phyloP scores from a whole-genome alignment of 1,284 basidiomycete species.

The Ceratobasidium sp. region DNA sequence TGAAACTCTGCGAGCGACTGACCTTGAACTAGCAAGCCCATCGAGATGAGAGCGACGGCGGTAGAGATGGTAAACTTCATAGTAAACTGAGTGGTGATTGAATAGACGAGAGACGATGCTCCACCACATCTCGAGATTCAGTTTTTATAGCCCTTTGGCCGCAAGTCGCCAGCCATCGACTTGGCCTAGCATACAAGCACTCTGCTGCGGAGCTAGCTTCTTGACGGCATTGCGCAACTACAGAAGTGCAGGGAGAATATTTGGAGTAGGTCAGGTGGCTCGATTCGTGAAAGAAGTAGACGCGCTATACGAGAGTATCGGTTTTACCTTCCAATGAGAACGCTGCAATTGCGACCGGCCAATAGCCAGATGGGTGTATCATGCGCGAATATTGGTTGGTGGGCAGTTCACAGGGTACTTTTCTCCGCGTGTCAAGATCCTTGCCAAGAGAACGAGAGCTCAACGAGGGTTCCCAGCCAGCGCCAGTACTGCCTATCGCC shows the following conservation, averaged over 20 bases:
- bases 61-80: constrained; percentile 20
- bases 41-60: background rate
- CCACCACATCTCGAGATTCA: background rate
- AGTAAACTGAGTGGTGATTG: background rate
- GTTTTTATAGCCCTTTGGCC: background rate
- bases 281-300: background rate
- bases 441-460: constrained; percentile 1
- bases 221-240: background rate
- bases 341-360: background rate
- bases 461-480: background rate
- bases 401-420: background rate
- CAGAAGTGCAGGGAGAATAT: background rate
- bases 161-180: background rate
- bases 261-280: background rate
- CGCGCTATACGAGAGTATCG: background rate
- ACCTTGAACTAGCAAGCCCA: constrained; percentile 9
- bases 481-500: too few relatives aligned
- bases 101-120: background rate
- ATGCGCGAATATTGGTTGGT: background rate
- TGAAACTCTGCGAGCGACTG: background rate
- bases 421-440: background rate
- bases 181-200: background rate
- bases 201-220: constrained; percentile 22
- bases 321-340: background rate
- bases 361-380: background rate